A percentile compares a stretch with the other conserved stretches of the same genome.
These are phyloP conservation scores for Shiraia sp. DNA, from an alignment of 2,329 filamentous ascomycete species.

Conservation along the genomic window DNA sequence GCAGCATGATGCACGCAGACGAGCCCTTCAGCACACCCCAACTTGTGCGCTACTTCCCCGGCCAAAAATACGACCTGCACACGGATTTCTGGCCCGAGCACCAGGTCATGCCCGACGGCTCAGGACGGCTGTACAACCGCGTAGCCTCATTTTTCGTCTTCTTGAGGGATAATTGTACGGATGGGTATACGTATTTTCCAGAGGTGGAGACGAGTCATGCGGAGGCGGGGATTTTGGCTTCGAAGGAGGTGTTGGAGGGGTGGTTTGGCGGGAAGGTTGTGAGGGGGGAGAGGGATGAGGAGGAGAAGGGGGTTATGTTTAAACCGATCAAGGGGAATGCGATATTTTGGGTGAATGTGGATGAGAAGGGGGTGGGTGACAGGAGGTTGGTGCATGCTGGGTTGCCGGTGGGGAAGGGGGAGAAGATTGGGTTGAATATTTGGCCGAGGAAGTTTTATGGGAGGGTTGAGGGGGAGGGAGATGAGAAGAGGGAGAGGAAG, in stretches of 20 bases:
- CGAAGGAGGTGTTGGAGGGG: conserved; percentile 4
- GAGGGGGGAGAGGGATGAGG: conserved; percentile 21
- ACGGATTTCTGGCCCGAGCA: conserved; percentile 30
- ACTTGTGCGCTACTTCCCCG: conserved; percentile 26
- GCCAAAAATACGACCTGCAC: conserved; percentile 30
- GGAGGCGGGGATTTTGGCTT: conserved; percentile 1
- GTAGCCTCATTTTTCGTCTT: conserved; percentile 30
- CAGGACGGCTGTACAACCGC: conserved; percentile 22
- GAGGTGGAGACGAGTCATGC: conserved; percentile 12
- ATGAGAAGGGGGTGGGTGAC: conserved; percentile 46
- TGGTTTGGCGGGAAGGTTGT: conserved; percentile 15
- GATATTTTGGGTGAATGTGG: conserved; percentile 64
- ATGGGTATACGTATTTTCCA: conserved; percentile 30
- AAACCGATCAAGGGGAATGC: conserved; percentile 60
- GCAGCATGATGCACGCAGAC: conserved; percentile 21
- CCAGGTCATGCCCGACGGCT: conserved; percentile 20
- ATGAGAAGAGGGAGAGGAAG: conserved; percentile 1
- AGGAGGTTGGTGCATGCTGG: conserved; percentile 58
- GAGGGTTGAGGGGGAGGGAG: neutral
- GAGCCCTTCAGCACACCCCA: conserved; percentile 29
- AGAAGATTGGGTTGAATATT: conserved; percentile 64
- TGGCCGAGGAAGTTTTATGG: conserved; percentile 49
- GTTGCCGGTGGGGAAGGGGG: conserved; percentile 57
- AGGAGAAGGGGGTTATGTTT: conserved; percentile 55
- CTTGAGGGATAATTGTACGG: conserved; percentile 25